Base-by-base conservation (phyloP, 225 moss, liverwort and hornwort genomes). In the Marchantia polymorpha region DNA sequence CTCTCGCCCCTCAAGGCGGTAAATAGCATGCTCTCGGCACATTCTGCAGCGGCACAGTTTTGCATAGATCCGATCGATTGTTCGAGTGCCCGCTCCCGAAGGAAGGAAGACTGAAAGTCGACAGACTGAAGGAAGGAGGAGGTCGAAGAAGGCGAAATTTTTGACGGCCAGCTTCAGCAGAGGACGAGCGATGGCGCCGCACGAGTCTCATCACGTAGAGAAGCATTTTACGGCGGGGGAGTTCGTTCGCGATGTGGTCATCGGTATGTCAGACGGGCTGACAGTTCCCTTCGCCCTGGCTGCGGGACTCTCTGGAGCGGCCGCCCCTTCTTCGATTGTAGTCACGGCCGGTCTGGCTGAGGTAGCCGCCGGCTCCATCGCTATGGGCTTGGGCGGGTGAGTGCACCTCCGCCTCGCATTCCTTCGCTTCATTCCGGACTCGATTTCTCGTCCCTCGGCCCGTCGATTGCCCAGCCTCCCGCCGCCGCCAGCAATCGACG, bases 301-400 rank as follows among this genome's bases (percentile, higher is more conserved):
- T 75, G 96, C 94, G 14, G 96, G 96, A 29, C 86, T 97, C 26
- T 97, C 96, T 15, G 96, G 96, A 6, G 96, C 93, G 59, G 87
- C 91, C 22, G 94, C 96, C 54, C 87, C 93, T 50, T 94, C 94
- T 72, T 85, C 93, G 10, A 93, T 97, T 52, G 93, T 97, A 46
- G 93, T 94, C 74, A 97, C 96, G 29, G 96, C 96, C 72, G 94
- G 96, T 31, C 84, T 97, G 54, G 96, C 96, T 29, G 94, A 97
- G 85, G 94, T 97, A 81, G 96, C 93, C 52, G 94, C 94, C 77
- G 94, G 96, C 48, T 92, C 96, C 61, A 97, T 97, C 12, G 94
- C 96, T 58, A 97, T 97, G 96, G 96, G 96, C 7, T 91, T 97
- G 64, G 96, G 96, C 83, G 96, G 96, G 96, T 97, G 70, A 55